Evolutionary conservation across 306 rosid species (phyloP), one percentile per base, ranked within the genome.

Genomic region (Canavalia ensiformis): DNA sequence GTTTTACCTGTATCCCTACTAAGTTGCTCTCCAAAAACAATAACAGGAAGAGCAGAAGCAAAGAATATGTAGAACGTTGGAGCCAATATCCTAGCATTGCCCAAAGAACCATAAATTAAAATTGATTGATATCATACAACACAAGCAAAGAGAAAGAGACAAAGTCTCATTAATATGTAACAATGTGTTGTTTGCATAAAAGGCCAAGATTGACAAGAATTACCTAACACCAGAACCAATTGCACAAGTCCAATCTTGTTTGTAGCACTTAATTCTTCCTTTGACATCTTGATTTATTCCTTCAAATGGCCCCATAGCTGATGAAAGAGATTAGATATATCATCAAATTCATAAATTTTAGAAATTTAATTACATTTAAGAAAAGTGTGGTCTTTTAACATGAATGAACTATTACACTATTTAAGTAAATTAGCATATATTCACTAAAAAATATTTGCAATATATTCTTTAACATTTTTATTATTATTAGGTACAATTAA

Each of bases 1-100:
- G 73, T 58, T 57, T 47, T 81, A 90, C 97, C 92, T 63, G 97
- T 92, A 58, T 90, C 91, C 56, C 88, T 88, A 62, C 63, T 83
- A 30, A 92, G 90, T 79, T 92, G 97, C 84, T 90, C 97, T 30
- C 95, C 94, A 56, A 92, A 92, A 56, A 95, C 93, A 79, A 89
- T 93, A 51, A 93, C 96, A 8, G 96, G 94, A 31, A 91, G 91
- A 49, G 94, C 96, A 64, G 96, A 91, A 52, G 94, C 97, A 49
- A 91, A 87, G 86, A 91, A 93, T 41, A 91, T 86, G 72, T 93
- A 93, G 79, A 88, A 84, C 18, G 96, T 90, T 18, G 97, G 97
- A 75, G 97, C 97, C 70, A 93, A 82, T 69, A 91, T 88, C 84
- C 94, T 90, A 85, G 35, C 11, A 88, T 44, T 18, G 56, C 11